These are phyloP conservation scores for Canavalia gladiata DNA, from an alignment of 306 rosid species.

Conservation along the genomic window DNA sequence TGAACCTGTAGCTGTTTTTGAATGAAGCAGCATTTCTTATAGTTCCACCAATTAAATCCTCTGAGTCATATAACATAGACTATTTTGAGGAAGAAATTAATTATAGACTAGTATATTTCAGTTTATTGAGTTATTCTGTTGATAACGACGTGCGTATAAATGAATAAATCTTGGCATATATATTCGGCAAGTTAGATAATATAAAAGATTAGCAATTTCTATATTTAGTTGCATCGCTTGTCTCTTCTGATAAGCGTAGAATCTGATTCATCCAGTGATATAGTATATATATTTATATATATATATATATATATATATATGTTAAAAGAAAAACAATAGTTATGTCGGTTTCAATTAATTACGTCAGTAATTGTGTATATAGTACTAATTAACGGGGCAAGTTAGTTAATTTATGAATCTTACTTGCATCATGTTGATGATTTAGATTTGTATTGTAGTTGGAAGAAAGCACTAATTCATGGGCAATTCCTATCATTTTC, in stretches of 20 bases:
- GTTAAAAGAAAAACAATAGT: not conserved
- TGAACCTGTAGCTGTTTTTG: not conserved
- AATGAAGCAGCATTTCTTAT: not conserved
- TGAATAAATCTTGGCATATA: not conserved
- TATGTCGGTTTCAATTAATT: conserved; percentile 6
- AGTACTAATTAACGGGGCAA: conserved; percentile 2
- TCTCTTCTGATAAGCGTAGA: conserved; percentile 37
- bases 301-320: no score
- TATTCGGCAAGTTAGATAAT: not conserved
- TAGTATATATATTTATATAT: not conserved
- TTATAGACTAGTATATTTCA: no score
- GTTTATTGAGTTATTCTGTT: not conserved
- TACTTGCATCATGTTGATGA: not conserved
- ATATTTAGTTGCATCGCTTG: conserved; percentile 1
- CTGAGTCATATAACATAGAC: not conserved
- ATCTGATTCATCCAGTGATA: conserved; percentile 25
- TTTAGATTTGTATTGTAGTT: conserved; percentile 25
- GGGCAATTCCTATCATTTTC: conserved; percentile 42
- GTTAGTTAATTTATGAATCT: conserved; percentile 37
- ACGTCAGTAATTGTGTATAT: not conserved
- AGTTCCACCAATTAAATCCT: no score
- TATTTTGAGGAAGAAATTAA: not conserved
- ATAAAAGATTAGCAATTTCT: not conserved
- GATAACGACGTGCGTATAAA: not conserved
- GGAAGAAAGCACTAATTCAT: conserved; percentile 20